Conservation (phyloP, 2,329 filamentous ascomycete genomes). For the Paracorniculantispora psalliotae region DNA sequence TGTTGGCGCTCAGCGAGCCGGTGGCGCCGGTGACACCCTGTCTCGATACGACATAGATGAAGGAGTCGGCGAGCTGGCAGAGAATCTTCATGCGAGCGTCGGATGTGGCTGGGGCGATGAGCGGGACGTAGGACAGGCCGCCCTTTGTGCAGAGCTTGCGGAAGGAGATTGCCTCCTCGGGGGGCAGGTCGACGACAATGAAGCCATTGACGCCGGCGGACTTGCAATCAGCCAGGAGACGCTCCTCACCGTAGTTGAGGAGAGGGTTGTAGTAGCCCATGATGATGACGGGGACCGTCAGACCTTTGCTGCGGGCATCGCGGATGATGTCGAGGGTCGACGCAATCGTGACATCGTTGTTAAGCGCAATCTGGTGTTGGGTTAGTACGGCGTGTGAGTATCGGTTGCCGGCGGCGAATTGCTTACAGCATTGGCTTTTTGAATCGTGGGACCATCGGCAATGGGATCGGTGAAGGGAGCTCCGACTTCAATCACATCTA, state of each 20-base stretch:
- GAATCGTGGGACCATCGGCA: conserved; percentile 94
- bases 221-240: conserved; percentile 77
- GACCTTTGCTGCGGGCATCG: conserved; percentile 68
- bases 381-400: neutral
- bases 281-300: conserved; percentile 78
- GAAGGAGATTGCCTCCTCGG: conserved; percentile 92
- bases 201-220: conserved; percentile 88
- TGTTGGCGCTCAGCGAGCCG: conserved; percentile 72
- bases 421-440: conserved; percentile 81
- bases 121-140: conserved; percentile 82
- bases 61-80: conserved; percentile 94
- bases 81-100: conserved; percentile 91
- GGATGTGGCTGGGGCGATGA: conserved; percentile 91
- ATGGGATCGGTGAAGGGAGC: conserved; percentile 98
- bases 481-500: conserved; percentile 89
- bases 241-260: conserved; percentile 89
- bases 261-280: conserved; percentile 99
- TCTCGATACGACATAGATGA: conserved; percentile 96
- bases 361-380: conserved; percentile 56
- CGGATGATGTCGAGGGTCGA: conserved; percentile 79
- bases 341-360: conserved; percentile 81
- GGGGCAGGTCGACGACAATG: conserved; percentile 92
- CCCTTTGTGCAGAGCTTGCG: conserved; percentile 74
- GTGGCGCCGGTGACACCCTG: conserved; percentile 95
- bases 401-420: neutral